Conservation (phyloP, 345 rosid species). For the Stellera chamaejasme region DNA sequence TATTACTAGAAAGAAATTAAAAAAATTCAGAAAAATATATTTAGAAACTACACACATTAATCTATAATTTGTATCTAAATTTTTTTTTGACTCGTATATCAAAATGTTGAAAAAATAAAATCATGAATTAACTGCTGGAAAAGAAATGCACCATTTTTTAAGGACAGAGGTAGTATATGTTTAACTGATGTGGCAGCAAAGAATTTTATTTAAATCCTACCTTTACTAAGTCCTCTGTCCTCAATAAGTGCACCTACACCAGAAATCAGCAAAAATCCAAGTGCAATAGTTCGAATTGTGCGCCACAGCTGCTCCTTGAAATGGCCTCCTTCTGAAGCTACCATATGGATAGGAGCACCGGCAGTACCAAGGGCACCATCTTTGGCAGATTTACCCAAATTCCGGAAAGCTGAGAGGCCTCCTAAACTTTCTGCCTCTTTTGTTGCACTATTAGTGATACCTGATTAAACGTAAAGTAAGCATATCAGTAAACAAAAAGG, state of each 20-base stretch:
- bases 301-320: slow-evolving; percentile 96
- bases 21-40: too few relatives aligned
- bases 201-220: slow-evolving; percentile 23
- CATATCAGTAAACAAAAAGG: too few relatives aligned
- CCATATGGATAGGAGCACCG: slow-evolving; percentile 79
- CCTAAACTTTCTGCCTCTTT: slow-evolving; percentile 54
- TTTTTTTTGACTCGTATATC: too few relatives aligned
- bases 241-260: slow-evolving; percentile 89
- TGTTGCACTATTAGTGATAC: slow-evolving; percentile 40
- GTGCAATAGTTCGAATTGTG: slow-evolving; percentile 62
- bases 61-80: too few relatives aligned
- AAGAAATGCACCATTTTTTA: too few relatives aligned
- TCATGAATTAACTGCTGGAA: too few relatives aligned
- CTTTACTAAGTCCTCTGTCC: slow-evolving; percentile 90
- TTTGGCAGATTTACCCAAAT: slow-evolving; percentile 59
- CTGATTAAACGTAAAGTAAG: slow-evolving; percentile 18
- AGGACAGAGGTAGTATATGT: neutral
- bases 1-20: too few relatives aligned
- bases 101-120: too few relatives aligned
- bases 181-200: slow-evolving; percentile 3
- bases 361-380: slow-evolving; percentile 79
- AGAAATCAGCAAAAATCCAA: slow-evolving; percentile 77
- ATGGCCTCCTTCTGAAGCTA: slow-evolving; percentile 65
- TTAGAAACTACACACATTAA: too few relatives aligned
- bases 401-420: slow-evolving; percentile 56